phyloP scores from a whole-genome alignment of 1,284 basidiomycete species.

The Anthracocystis walkeri region DNA sequence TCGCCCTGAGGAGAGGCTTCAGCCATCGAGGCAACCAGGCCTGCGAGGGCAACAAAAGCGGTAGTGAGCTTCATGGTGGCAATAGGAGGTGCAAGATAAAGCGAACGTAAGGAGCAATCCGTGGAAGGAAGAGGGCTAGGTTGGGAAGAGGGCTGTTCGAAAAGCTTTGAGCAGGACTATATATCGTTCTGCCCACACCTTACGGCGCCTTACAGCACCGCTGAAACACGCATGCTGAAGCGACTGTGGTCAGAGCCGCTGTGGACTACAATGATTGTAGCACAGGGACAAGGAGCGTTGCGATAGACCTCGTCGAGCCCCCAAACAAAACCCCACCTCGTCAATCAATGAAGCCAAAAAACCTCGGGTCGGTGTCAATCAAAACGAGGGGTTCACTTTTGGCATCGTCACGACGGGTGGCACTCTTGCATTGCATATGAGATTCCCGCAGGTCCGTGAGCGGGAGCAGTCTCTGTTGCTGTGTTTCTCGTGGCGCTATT shows the following conservation, averaged over 20 bases:
- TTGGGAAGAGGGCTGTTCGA: neutral
- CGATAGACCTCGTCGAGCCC: neutral
- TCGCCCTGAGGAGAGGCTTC: slow-evolving; percentile 8
- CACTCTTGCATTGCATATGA: neutral
- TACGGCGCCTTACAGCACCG: neutral
- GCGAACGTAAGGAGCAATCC: neutral
- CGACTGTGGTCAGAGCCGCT: neutral
- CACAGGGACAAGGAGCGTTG: neutral
- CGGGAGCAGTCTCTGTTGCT: slow-evolving; percentile 7
- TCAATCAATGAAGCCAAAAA: neutral
- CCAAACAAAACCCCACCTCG: slow-evolving; percentile 1
- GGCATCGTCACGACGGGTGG: neutral
- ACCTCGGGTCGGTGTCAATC: neutral
- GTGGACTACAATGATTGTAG: neutral
- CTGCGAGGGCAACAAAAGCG: slow-evolving; percentile 16
- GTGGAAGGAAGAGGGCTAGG: neutral
- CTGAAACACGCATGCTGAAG: neutral
- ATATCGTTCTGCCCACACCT: neutral
- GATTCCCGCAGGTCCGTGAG: neutral
- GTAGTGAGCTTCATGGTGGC: slow-evolving; percentile 25
- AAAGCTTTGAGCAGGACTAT: neutral
- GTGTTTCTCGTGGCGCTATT: slow-evolving; percentile 2
- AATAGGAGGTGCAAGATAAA: neutral
- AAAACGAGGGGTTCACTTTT: neutral
- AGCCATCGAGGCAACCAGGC: slow-evolving; percentile 25